These are phyloP conservation scores for Odonthalia washingtoniensis DNA, from an alignment of 31 red algal genomes.

Conservation along the genomic window DNA sequence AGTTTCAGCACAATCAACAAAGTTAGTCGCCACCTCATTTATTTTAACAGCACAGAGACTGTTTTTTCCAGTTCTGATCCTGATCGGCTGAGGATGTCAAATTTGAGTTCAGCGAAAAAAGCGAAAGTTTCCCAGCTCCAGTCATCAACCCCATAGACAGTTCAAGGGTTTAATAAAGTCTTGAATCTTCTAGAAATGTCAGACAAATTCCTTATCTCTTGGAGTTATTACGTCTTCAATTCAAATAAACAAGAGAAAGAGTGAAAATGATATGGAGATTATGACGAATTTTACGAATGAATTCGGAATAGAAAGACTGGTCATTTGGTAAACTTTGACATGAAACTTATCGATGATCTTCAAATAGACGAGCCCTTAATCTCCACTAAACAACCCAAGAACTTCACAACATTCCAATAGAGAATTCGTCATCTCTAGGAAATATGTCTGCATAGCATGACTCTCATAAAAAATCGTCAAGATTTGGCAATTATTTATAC, in stretches of 20 bases:
- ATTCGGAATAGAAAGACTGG: conserved; percentile 71
- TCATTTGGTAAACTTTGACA: conserved; percentile 51
- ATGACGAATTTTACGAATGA: conserved; percentile 66
- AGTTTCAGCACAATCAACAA: background rate
- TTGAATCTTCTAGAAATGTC: conserved; percentile 76
- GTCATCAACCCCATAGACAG: conserved; percentile 84
- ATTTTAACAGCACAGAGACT: conserved; percentile 66
- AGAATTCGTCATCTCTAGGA: conserved; percentile 90
- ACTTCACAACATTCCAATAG: conserved; percentile 85
- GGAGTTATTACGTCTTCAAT: no score
- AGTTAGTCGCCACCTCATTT: conserved; percentile 54
- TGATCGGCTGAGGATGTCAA: conserved; percentile 67
- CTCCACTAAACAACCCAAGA: conserved; percentile 80
- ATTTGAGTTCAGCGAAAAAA: conserved; percentile 82
- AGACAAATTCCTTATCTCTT: background rate
- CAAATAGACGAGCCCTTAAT: conserved; percentile 54
- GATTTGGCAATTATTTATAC: conserved; percentile 45
- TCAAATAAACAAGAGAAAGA: conserved; percentile 39
- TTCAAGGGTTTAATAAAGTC: conserved; percentile 83
- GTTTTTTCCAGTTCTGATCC: conserved; percentile 66
- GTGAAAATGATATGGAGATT: conserved; percentile 91
- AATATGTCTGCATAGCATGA: conserved; percentile 77
- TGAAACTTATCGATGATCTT: conserved; percentile 38
- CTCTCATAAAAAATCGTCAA: conserved; percentile 90
- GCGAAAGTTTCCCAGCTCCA: conserved; percentile 71